These are phyloP conservation scores for Geosmithia putterillii DNA, from an alignment of 2,329 filamentous ascomycete species.

Conservation along the genomic window DNA sequence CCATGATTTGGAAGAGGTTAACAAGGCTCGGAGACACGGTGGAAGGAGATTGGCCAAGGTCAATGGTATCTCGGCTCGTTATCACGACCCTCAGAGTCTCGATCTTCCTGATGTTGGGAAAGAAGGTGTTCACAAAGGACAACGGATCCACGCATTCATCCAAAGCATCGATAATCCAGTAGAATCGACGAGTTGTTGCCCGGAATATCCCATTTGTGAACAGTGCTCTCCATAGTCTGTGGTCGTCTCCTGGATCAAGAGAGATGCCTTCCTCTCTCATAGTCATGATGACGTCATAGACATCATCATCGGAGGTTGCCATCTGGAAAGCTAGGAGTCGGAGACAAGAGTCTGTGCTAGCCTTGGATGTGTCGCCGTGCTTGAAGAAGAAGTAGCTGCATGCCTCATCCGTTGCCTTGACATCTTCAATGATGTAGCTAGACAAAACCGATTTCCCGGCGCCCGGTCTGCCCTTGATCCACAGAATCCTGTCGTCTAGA, in stretches of 20 bases:
- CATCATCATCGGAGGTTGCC: conserved; percentile 7
- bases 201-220: conserved; percentile 14
- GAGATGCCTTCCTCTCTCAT: conserved; percentile 7
- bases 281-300: conserved; percentile 6
- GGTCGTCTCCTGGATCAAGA: conserved; percentile 10
- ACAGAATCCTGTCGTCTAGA: conserved; percentile 8
- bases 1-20: not conserved
- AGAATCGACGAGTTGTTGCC: conserved; percentile 6
- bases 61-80: conserved; percentile 7
- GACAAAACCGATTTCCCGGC: conserved; percentile 19
- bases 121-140: conserved; percentile 9
- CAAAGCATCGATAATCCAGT: conserved; percentile 20
- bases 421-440: conserved; percentile 11
- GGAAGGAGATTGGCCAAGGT: not conserved
- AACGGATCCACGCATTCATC: conserved; percentile 16
- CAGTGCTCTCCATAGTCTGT: conserved; percentile 12
- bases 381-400: conserved; percentile 22
- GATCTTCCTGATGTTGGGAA: conserved; percentile 6
- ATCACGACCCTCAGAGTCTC: conserved; percentile 11
- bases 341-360: conserved; percentile 11
- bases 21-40: not conserved
- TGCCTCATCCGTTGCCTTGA: conserved; percentile 4
- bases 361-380: conserved; percentile 6
- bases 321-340: conserved; percentile 20
- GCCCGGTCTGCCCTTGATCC: conserved; percentile 17